Base-by-base conservation (phyloP, 2,329 filamentous ascomycete species). In the Diaporthe capsici region DNA sequence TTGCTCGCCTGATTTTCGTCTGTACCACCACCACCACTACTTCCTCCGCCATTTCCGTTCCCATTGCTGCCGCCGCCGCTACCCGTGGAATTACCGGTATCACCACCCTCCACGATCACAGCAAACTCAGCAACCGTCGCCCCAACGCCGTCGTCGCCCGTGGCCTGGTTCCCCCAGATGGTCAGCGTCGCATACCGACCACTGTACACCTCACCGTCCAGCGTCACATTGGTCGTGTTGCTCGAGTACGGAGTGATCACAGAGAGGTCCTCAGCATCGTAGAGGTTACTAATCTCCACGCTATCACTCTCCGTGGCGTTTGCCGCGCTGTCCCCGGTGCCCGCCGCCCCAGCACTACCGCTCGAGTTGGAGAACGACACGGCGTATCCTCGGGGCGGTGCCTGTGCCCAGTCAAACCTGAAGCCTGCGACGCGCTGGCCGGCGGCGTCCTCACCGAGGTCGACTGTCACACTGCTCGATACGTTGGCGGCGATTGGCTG, bases 161-260 rank as follows among this genome's bases (percentile, higher is more conserved):
- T 49, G 25, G 68, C 75, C 55, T 76, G 75, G 49, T 76, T 76
- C 4, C 75, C 75, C 73, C 73, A 76, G 34, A 76, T 73, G 2
- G 70, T 75, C 47, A 76, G 28, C 4, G 63, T 76, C 3, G 63
- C 75, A 42, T 75, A 76, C 4, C 75, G 68, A 8, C 75, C 75
- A 17, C 73, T 74, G 47, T 73, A 73, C 34, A 76, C 75, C 1
- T 57, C 53, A 2, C 55, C 47, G 15, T 34, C 42, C 12, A 76
- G 25, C n/a, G 75, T 75, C 53, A 75, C 73, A 39, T 76, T 76
- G n/a, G 75, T 76, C 5, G 75, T 76, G 25, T 76, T 76, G 61
- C 75, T 76, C 47, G 44, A 10, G 49, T 76, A 76, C 10, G 75
- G 37, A 4, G 65, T 58, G 20, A 76, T 73, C 9, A 51, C 20